These are phyloP conservation scores for Entophlyctis luteolus DNA, from an alignment of 192 early-diverging fungal genomes.

Conservation along the genomic window DNA sequence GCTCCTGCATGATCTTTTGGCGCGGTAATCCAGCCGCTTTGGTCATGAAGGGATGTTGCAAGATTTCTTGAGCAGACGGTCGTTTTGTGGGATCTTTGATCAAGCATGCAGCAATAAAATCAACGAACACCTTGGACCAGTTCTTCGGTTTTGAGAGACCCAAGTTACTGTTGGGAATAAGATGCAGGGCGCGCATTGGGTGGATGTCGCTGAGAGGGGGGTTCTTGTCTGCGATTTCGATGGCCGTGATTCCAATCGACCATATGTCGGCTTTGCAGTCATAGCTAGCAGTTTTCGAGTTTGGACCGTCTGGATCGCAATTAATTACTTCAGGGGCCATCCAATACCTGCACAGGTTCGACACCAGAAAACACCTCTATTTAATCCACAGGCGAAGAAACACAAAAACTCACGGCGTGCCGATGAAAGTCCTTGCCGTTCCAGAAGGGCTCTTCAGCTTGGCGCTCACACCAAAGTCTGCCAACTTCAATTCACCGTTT, in stretches of 20 bases:
- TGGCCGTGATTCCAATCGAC: constrained; percentile 65
- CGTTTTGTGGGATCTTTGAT: constrained; percentile 52
- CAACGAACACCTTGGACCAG: constrained; percentile 54
- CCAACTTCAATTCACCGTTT: constrained; percentile 53
- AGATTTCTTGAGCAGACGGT: constrained; percentile 48
- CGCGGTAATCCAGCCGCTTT: constrained; percentile 40
- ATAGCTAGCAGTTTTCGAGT: constrained; percentile 41
- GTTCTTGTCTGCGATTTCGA: constrained; percentile 66
- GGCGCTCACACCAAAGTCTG: constrained; percentile 65
- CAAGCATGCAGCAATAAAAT: constrained; percentile 55
- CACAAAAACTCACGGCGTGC: constrained; percentile 50
- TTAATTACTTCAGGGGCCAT: constrained; percentile 66
- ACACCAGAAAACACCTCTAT: background rate
- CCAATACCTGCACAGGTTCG: constrained; percentile 37
- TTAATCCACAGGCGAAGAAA: background rate
- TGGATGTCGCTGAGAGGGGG: constrained; percentile 63
- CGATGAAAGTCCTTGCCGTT: constrained; percentile 58
- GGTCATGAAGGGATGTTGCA: constrained; percentile 57
- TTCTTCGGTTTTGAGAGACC: constrained; percentile 59
- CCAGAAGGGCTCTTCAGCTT: constrained; percentile 40
- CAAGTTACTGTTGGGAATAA: constrained; percentile 51
- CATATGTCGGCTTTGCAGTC: constrained; percentile 61
- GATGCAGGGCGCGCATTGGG: constrained; percentile 58
- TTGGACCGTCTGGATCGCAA: constrained; percentile 45
- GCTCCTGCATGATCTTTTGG: constrained; percentile 41